A percentile compares a stretch with the other conserved stretches of the same genome.
phyloP scores from a whole-genome alignment of 2,329 filamentous ascomycete genomes.

The Pseudogymnoascus sp. region DNA sequence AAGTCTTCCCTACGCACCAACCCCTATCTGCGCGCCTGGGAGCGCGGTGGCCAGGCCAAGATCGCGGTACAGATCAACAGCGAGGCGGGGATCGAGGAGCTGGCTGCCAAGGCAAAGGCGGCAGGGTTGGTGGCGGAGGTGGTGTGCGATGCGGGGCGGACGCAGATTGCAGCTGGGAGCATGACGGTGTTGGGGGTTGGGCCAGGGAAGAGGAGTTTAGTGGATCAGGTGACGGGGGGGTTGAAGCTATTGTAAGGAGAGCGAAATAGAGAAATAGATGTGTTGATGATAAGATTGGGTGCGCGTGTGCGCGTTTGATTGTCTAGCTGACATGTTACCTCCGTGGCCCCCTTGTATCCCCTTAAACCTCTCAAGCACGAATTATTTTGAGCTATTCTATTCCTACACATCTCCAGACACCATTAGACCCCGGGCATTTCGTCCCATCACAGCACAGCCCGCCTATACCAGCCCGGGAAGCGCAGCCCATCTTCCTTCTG shows the following conservation, averaged over 20 bases:
- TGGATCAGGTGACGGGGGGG: slow-evolving; percentile 77
- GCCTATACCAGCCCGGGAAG: slow-evolving; percentile 41
- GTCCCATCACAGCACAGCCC: background rate
- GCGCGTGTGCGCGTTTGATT: background rate
- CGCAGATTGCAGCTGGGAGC: slow-evolving; percentile 90
- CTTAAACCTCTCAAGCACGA: background rate
- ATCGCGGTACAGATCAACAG: slow-evolving; percentile 83
- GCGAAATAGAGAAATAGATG: slow-evolving; percentile 16
- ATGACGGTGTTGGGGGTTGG: slow-evolving; percentile 83
- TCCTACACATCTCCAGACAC: background rate
- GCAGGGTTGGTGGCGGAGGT: slow-evolving; percentile 81
- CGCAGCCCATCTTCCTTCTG: slow-evolving; percentile 67
- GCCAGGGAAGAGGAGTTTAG: slow-evolving; percentile 72
- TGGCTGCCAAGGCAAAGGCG: slow-evolving; percentile 72
- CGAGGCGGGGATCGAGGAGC: slow-evolving; percentile 68
- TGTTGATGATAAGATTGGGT: background rate
- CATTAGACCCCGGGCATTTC: background rate
- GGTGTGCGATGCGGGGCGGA: slow-evolving; percentile 91
- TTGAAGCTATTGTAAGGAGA: slow-evolving; percentile 65
- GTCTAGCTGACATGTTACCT: background rate
- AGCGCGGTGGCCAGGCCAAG: slow-evolving; percentile 80
- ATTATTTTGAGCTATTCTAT: background rate
- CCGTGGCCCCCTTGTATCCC: background rate
- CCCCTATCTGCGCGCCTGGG: slow-evolving; percentile 72
- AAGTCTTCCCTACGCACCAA: slow-evolving; percentile 61